A percentile compares a stretch with the other conserved stretches of the same genome.
These are phyloP conservation scores for Cordyceps cateniannulata DNA, from an alignment of 2,329 filamentous ascomycete genomes.

Conservation along the genomic window DNA sequence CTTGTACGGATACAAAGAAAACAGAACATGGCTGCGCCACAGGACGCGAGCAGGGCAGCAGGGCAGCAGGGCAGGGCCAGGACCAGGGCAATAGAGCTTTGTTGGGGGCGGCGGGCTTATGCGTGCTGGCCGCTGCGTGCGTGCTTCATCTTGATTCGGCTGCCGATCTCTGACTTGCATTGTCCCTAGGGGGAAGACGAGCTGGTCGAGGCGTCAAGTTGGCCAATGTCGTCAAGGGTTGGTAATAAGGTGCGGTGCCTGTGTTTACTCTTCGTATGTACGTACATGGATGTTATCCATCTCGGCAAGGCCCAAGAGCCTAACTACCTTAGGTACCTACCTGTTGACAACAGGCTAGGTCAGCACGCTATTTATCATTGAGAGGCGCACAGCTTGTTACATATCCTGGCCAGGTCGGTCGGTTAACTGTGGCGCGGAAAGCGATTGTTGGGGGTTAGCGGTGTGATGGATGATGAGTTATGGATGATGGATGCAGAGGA, in stretches of 20 bases:
- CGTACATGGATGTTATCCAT: too few species aligned
- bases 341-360: not conserved
- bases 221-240: not conserved
- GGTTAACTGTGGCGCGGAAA: not conserved
- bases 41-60: too few species aligned
- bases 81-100: not conserved
- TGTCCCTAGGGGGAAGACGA: conserved; percentile 1
- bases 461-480: not conserved
- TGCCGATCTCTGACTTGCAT: conserved; percentile 19
- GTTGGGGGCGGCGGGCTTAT: conserved; percentile 15
- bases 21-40: not conserved
- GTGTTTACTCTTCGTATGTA: too few species aligned
- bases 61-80: not conserved
- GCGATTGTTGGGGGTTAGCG: not conserved
- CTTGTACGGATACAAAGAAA: not conserved
- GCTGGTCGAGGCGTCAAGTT: not conserved
- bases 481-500: not conserved
- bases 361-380: not conserved
- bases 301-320: too few species aligned
- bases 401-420: too few species aligned
- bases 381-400: too few species aligned
- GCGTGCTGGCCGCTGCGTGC: not conserved
- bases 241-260: not conserved
- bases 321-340: too few species aligned
- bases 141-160: conserved; percentile 16